A percentile compares a stretch with the other conserved stretches of the same genome.
Conservation (phyloP, 2,329 filamentous ascomycete species). For the Neofusicoccum sp. region DNA sequence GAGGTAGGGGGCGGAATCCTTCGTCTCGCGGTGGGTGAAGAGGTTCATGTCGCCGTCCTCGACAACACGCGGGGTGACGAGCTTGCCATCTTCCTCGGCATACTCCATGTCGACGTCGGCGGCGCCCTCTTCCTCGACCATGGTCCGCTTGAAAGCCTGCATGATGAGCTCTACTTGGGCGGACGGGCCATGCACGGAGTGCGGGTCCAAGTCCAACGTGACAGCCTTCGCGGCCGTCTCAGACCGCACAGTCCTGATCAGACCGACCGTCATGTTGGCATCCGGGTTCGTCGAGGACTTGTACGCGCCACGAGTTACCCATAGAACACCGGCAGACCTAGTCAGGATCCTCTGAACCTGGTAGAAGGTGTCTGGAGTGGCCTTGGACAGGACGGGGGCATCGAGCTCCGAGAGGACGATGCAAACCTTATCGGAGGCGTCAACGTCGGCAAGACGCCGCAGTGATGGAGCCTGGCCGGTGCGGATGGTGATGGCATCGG, state of each 20-base stretch:
- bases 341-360: constrained; percentile 6
- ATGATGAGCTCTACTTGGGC: constrained; percentile 1
- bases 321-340: not conserved
- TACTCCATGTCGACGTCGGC: constrained; percentile 13
- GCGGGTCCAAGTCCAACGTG: constrained; percentile 11
- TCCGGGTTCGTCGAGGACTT: not conserved
- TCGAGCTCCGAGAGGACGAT: constrained; percentile 9
- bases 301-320: constrained; percentile 13
- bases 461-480: not conserved
- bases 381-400: not conserved
- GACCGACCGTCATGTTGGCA: constrained; percentile 10
- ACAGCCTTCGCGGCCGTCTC: constrained; percentile 8
- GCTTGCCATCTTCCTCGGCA: not conserved
- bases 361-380: not conserved
- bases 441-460: not conserved
- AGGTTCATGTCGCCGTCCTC: constrained; percentile 5
- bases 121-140: not conserved
- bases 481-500: not conserved
- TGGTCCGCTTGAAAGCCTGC: constrained; percentile 3
- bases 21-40: constrained; percentile 4
- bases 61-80: constrained; percentile 13
- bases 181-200: not conserved
- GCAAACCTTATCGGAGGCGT: not conserved
- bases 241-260: constrained; percentile 11
- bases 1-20: not conserved